A percentile compares a stretch with the other conserved stretches of the same genome.
Conservation (phyloP, 331 rosid species). For the Dryas integrifolia region DNA sequence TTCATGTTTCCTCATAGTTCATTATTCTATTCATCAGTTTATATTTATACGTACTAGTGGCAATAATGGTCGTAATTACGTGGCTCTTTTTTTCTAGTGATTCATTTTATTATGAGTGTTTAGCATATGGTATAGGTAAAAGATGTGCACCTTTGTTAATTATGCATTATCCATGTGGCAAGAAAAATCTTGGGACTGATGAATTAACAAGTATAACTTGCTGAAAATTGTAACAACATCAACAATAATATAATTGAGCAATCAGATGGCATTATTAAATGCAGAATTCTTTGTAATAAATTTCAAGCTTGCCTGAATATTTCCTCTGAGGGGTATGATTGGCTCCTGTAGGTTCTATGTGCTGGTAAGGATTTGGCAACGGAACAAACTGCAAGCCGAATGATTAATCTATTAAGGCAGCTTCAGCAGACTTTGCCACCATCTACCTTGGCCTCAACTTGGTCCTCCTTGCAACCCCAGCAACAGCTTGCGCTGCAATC, state of each 20-base stretch:
- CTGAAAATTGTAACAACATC: not conserved
- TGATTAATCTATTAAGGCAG: slow-evolving; percentile 76
- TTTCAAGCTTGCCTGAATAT: slow-evolving; percentile 1
- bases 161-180: not conserved
- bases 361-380: slow-evolving; percentile 95
- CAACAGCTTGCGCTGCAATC: slow-evolving; percentile 93
- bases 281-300: not conserved
- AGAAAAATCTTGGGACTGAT: not conserved
- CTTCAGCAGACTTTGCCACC: slow-evolving; percentile 93
- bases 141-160: not conserved
- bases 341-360: slow-evolving; percentile 62
- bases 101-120: not conserved
- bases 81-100: not conserved
- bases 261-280: not conserved
- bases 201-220: not conserved
- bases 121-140: not conserved
- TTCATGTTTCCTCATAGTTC: not conserved
- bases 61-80: no score
- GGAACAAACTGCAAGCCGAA: slow-evolving; percentile 79
- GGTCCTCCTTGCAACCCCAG: slow-evolving; percentile 96
- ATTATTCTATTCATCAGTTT: not conserved
- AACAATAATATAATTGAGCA: not conserved
- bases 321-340: slow-evolving; percentile 23
- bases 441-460: slow-evolving; percentile 77
- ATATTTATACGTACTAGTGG: not conserved